Percentiles rank a stretch among this genome's conserved stretches.
Evolutionary conservation across 2,329 filamentous ascomycete species (phyloP).

Genomic region (Clarireedia paspali): DNA sequence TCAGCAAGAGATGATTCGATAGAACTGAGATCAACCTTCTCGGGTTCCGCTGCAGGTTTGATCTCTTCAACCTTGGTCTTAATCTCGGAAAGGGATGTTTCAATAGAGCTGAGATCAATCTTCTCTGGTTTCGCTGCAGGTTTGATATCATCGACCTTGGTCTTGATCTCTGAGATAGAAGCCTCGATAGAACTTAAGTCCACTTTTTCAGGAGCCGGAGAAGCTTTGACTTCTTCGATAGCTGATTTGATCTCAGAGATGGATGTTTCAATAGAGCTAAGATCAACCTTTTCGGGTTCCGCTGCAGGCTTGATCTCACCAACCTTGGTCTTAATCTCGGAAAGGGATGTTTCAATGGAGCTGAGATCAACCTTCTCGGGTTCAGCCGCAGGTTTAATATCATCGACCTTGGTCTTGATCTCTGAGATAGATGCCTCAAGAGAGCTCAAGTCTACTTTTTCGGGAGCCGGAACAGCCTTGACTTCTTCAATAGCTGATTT

Average conservation of each 20-base stretch:
- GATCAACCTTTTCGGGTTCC: neutral
- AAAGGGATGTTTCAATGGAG: neutral
- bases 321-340: constrained; percentile 5
- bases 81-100: neutral
- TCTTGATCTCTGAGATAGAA: constrained; percentile 4
- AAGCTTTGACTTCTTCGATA: too few species aligned
- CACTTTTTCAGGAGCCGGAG: too few species aligned
- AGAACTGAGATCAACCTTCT: constrained; percentile 10
- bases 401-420: neutral
- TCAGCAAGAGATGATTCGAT: constrained; percentile 13
- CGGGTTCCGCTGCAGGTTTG: neutral
- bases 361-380: constrained; percentile 13
- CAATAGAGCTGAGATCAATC: constrained; percentile 11
- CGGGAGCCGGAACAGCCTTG: too few species aligned
- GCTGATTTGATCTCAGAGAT: too few species aligned
- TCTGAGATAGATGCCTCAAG: neutral
- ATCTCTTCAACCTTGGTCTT: constrained; percentile 2
- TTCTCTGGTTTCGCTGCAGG: constrained; percentile 10
- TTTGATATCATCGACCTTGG: neutral
- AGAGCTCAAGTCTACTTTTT: too few species aligned
- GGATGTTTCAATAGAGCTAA: constrained; percentile 10
- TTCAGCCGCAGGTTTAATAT: constrained; percentile 4
- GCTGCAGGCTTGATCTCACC: neutral
- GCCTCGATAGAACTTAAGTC: too few species aligned
- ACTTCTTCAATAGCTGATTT: too few species aligned